Percentiles rank a stretch among this genome's conserved stretches.
Conservation (phyloP, 2,329 filamentous ascomycete species). For the Annulohypoxylon truncatum region DNA sequence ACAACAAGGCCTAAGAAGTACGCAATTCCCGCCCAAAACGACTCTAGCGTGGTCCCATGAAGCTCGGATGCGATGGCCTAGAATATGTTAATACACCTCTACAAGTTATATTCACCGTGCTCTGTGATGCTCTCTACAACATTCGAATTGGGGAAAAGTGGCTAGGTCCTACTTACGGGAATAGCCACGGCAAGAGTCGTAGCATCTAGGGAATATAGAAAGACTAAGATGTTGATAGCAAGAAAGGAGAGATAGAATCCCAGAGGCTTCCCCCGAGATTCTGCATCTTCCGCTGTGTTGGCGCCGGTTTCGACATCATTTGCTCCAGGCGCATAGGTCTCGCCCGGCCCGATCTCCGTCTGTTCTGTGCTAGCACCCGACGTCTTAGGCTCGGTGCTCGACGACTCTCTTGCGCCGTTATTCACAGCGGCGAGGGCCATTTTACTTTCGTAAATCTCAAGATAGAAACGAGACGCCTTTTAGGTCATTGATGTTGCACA, state of each 20-base stretch:
- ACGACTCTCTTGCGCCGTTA: not conserved
- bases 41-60: slow-evolving; percentile 42
- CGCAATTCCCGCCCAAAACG: slow-evolving; percentile 53
- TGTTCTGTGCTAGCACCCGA: slow-evolving; percentile 9
- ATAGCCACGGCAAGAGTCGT: slow-evolving; percentile 40
- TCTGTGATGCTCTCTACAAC: not conserved
- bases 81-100: not conserved
- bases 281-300: slow-evolving; percentile 2
- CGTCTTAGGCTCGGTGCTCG: slow-evolving; percentile 18
- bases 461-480: no score
- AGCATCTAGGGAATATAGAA: slow-evolving; percentile 39
- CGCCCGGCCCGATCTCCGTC: slow-evolving; percentile 5
- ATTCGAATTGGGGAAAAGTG: not conserved
- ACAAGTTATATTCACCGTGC: not conserved
- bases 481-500: not conserved
- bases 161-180: slow-evolving; percentile 28
- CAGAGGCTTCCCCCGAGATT: slow-evolving; percentile 29
- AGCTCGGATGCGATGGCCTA: slow-evolving; percentile 43
- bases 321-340: not conserved
- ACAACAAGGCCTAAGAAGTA: slow-evolving; percentile 44
- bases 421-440: slow-evolving; percentile 17
- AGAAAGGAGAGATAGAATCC: slow-evolving; percentile 40
- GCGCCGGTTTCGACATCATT: slow-evolving; percentile 8
- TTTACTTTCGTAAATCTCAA: not conserved
- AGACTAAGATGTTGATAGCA: slow-evolving; percentile 37